Conservation (phyloP, 2,329 filamentous ascomycete genomes). For the Colletotrichum orchidophilum region DNA sequence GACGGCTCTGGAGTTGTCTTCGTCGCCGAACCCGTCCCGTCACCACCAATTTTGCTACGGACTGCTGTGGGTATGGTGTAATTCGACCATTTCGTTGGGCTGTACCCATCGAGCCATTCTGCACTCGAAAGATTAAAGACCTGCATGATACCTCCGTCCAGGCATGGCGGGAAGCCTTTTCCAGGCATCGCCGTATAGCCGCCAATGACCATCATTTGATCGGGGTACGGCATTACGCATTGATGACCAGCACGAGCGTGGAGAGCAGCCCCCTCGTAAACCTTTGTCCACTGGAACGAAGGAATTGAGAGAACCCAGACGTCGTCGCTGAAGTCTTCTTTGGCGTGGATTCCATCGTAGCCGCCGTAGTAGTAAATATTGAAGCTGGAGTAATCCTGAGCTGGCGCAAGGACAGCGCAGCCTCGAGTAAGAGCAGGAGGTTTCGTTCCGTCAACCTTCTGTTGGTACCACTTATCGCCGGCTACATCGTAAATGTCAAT, state of each 20-base stretch:
- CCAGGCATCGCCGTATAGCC: constrained; percentile 61
- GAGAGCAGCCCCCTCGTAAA: constrained; percentile 51
- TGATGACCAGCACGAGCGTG: constrained; percentile 77
- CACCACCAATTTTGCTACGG: constrained; percentile 73
- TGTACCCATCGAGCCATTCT: constrained; percentile 76
- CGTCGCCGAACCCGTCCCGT: constrained; percentile 73
- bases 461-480: constrained; percentile 72
- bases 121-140: constrained; percentile 79
- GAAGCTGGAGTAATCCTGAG: constrained; percentile 76
- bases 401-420: constrained; percentile 79
- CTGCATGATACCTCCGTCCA: constrained; percentile 62
- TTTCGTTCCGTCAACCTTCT: constrained; percentile 66
- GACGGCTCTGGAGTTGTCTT: constrained; percentile 69
- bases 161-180: constrained; percentile 46
- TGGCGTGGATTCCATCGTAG: constrained; percentile 63
- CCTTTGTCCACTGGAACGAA: constrained; percentile 79
- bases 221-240: constrained; percentile 79
- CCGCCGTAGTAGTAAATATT: constrained; percentile 90
- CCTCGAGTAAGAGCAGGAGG: constrained; percentile 70
- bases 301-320: constrained; percentile 86
- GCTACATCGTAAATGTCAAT: constrained; percentile 84
- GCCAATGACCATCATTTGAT: constrained; percentile 82
- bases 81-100: constrained; percentile 67
- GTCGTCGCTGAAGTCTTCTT: constrained; percentile 63
- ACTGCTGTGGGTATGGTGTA: constrained; percentile 77